Percentiles rank a stretch among this genome's conserved stretches.
Evolutionary conservation across 768 basidiomycete genomes (phyloP).

Genomic region (Panaeolus papilionaceus): DNA sequence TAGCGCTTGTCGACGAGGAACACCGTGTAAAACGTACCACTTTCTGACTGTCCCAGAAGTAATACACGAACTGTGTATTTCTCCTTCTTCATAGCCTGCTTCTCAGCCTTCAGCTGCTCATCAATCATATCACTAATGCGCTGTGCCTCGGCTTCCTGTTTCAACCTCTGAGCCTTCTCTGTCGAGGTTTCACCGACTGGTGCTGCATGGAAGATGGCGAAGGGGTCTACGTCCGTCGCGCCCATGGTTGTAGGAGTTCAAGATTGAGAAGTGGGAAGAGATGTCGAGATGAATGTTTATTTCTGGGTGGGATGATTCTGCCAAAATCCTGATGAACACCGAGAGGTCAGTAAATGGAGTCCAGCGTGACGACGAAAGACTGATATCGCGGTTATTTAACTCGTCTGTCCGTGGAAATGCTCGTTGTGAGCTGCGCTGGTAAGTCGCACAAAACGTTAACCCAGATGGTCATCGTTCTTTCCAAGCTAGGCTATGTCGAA

Average conservation of each 20-base stretch:
- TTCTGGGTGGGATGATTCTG: conserved; percentile 10
- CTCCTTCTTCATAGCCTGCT: conserved; percentile 48
- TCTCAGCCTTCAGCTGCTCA: conserved; percentile 56
- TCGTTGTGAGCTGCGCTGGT: background rate
- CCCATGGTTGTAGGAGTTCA: conserved; percentile 25
- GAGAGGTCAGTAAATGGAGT: conserved; percentile 1
- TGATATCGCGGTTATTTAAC: background rate
- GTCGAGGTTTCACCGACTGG: conserved; percentile 61
- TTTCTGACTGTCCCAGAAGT: conserved; percentile 66
- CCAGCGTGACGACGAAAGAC: background rate
- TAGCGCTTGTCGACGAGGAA: background rate
- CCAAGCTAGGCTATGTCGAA: background rate
- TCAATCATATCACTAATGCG: conserved; percentile 65
- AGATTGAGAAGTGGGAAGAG: background rate
- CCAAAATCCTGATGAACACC: background rate
- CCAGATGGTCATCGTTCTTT: background rate
- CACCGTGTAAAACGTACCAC: conserved; percentile 44
- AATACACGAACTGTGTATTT: conserved; percentile 56
- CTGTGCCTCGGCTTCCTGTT: conserved; percentile 57
- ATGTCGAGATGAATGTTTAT: background rate
- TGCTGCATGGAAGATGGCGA: conserved; percentile 60
- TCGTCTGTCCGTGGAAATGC: background rate
- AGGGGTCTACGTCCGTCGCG: conserved; percentile 52
- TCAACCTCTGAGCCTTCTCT: conserved; percentile 47
- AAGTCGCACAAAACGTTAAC: background rate